Percentiles rank a stretch among this genome's conserved stretches.
phyloP scores from a whole-genome alignment of 2,329 filamentous ascomycete genomes.

The Penicillium sp. region DNA sequence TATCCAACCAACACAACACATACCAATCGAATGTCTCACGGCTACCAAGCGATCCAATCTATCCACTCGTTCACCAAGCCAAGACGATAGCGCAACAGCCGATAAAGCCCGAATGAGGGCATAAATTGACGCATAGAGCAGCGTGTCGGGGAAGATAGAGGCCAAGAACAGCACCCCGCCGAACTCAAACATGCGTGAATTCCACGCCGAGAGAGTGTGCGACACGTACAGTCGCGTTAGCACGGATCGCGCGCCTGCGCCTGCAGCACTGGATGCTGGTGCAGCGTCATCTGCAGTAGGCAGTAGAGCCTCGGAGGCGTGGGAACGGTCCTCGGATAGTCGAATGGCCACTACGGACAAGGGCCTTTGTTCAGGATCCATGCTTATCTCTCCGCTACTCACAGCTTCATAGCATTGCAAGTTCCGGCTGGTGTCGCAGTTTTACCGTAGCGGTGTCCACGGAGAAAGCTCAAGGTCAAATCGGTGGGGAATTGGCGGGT shows the following conservation, averaged over 20 bases:
- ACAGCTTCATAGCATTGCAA: not conserved
- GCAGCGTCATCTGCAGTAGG: conserved; percentile 1
- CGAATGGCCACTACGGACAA: not conserved
- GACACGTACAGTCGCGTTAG: conserved; percentile 52
- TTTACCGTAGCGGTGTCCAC: not conserved
- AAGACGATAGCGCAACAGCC: conserved; percentile 59
- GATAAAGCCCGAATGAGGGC: conserved; percentile 60
- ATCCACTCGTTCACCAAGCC: conserved; percentile 62
- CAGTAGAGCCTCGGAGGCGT: not conserved
- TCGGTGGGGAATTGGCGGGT: not conserved
- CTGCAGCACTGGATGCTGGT: not conserved
- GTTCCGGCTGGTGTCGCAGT: not conserved
- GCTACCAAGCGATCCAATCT: conserved; percentile 50
- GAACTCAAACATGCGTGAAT: conserved; percentile 64
- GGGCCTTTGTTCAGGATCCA: not conserved
- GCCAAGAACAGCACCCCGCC: conserved; percentile 60
- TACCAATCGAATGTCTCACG: conserved; percentile 52
- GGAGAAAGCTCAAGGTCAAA: not conserved
- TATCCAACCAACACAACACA: not conserved
- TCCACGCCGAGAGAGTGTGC: conserved; percentile 64
- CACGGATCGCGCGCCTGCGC: conserved; percentile 8
- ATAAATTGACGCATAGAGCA: conserved; percentile 68
- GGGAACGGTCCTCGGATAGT: not conserved
- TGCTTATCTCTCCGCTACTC: not conserved
- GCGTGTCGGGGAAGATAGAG: conserved; percentile 55